A percentile compares a stretch with the other conserved stretches of the same genome.
Evolutionary conservation across 495 filamentous ascomycete genomes (phyloP).

Genomic region (Usnea hakonensis): DNA sequence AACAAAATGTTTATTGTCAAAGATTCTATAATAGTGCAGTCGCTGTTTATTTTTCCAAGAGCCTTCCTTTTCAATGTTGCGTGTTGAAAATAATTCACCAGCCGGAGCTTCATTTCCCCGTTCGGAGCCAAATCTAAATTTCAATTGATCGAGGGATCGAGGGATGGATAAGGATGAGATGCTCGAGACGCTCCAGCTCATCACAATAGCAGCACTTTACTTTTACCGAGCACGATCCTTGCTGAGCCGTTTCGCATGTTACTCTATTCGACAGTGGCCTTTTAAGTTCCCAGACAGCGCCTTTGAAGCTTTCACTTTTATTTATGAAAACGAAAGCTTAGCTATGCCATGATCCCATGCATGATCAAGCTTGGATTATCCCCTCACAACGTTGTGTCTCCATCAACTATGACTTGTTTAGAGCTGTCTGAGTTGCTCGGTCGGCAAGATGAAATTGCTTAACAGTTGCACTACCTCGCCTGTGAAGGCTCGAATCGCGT

Average conservation of each 20-base stretch:
- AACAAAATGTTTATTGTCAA: not conserved
- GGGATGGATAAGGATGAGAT: no score
- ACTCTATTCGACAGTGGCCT: not conserved
- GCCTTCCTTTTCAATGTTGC: no score
- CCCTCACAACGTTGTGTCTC: not conserved
- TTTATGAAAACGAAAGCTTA: no score
- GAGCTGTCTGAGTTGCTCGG: not conserved
- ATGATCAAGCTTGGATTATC: not conserved
- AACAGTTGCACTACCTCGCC: conserved; percentile 3
- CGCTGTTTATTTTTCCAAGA: not conserved
- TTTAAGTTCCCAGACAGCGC: not conserved
- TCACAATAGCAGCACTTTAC: not conserved
- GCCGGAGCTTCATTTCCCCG: not conserved
- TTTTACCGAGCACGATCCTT: not conserved
- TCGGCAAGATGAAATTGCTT: not conserved
- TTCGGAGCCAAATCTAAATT: not conserved
- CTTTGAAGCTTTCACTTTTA: not conserved
- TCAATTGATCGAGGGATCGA: no score
- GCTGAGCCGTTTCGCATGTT: not conserved
- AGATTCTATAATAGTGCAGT: not conserved
- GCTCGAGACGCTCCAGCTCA: not conserved
- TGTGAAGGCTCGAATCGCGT: conserved; percentile 37
- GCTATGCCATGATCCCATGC: not conserved
- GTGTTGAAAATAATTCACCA: not conserved
- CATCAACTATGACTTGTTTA: not conserved